Evolutionary conservation across 306 rosid genomes (phyloP), one percentile per base, ranked within the genome.

Genomic region (Datisca glomerata): DNA sequence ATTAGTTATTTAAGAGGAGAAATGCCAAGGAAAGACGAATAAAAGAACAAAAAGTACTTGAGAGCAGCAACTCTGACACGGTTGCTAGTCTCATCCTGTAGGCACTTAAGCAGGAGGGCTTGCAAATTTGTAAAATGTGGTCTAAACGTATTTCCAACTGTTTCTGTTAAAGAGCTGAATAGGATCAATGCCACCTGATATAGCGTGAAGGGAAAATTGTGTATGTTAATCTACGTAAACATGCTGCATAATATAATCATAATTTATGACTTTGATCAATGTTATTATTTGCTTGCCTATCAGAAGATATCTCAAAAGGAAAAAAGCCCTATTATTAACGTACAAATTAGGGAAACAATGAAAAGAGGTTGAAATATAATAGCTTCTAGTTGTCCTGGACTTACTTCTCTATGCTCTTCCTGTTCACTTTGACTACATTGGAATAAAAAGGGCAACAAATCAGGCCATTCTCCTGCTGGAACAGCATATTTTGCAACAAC

Each of bases 151-250:
- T 63, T 73, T 67, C 98, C 98, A 39, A 80, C 75, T 28, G 98
- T 91, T 80, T 91, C 98, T 19, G 98, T 91, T 55, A 91, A 68
- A 28, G 98, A 91, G 63, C 98, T 85, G 81, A 91, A 91, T 49
- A 91, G 92, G 63, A 91, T 81, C 65, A 91, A 69, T 11, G 96
- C 94, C 65, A 91, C 98, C 98, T 91, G 57, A 29, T 51, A 49
- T 62, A 66, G n/a, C n/a, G n/a, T n/a, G n/a, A n/a, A n/a, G n/a
- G n/a, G n/a, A n/a, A n/a, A n/a, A n/a, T n/a, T n/a, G n/a, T n/a
- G n/a, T n/a, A n/a, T n/a, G n/a, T n/a, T n/a, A n/a, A n/a, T n/a
- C n/a, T n/a, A n/a, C n/a, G n/a, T n/a, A n/a, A n/a, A n/a, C n/a
- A n/a, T n/a, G n/a, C n/a, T n/a, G n/a, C n/a, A n/a, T n/a, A n/a